Evolutionary conservation across 1,139 yeast genomes (phyloP).

Genomic region (Blastobotrys arbuscula): DNA sequence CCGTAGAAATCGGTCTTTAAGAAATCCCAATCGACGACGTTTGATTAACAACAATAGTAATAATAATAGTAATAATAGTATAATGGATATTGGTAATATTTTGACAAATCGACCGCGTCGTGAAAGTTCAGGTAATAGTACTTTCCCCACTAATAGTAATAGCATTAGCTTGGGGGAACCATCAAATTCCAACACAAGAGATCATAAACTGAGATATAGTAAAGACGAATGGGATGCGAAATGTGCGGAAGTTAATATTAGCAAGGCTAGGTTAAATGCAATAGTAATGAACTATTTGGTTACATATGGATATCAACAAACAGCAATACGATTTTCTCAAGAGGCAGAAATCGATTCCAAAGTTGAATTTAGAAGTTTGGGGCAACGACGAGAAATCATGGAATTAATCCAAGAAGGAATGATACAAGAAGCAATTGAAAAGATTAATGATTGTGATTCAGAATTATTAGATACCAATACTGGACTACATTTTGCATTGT

Average conservation of each 20-base stretch:
- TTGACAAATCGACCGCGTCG: neutral
- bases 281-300: constrained; percentile 37
- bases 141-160: neutral
- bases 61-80: neutral
- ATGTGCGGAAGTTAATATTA: constrained; percentile 22
- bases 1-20: too few species aligned
- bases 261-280: constrained; percentile 30
- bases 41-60: neutral
- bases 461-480: constrained; percentile 35
- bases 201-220: constrained; percentile 15
- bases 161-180: neutral
- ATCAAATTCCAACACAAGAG: neutral
- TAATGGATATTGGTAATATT: constrained; percentile 12
- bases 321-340: constrained; percentile 35
- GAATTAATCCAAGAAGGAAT: constrained; percentile 33
- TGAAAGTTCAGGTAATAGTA: too few species aligned
- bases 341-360: constrained; percentile 33
- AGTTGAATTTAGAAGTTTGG: constrained; percentile 27
- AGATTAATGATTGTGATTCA: constrained; percentile 37
- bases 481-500: constrained; percentile 34
- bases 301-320: constrained; percentile 36
- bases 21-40: too few species aligned
- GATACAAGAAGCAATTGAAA: constrained; percentile 35
- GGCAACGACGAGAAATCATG: constrained; percentile 33
- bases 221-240: constrained; percentile 29